Conservation (phyloP, 768 basidiomycete genomes). For the Tylopilus plumbeoviolaceoides region DNA sequence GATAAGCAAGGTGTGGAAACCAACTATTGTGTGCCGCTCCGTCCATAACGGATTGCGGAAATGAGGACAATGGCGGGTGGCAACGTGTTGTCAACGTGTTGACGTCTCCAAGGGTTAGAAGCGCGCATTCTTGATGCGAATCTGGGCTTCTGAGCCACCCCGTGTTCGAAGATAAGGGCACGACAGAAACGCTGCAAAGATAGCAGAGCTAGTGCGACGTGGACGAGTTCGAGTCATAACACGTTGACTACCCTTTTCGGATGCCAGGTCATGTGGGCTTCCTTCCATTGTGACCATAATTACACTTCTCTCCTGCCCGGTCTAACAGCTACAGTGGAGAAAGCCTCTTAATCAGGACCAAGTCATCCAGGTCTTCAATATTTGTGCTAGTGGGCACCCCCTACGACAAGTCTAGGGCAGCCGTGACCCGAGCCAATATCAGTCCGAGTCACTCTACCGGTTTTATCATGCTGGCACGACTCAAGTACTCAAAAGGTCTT, state of each 20-base stretch:
- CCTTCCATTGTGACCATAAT: too few species aligned
- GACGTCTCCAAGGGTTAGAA: neutral
- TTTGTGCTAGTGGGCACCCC: too few species aligned
- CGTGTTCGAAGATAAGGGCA: neutral
- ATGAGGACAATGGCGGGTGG: constrained; percentile 16
- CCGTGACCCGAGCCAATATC: neutral
- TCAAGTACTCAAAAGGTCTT: too few species aligned
- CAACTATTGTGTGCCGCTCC: constrained; percentile 6
- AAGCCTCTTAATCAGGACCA: too few species aligned
- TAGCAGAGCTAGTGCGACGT: neutral
- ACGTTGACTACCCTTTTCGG: neutral
- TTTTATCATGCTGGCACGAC: too few species aligned
- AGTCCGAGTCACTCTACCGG: neutral
- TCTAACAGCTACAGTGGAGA: too few species aligned
- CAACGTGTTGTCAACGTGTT: constrained; percentile 22
- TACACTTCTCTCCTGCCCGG: too few species aligned
- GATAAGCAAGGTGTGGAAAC: constrained; percentile 6
- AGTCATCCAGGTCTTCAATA: too few species aligned
- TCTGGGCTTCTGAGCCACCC: too few species aligned
- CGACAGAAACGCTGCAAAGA: neutral
- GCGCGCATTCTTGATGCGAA: neutral
- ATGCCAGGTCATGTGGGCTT: neutral
- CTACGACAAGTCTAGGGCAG: too few species aligned
- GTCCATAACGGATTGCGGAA: too few species aligned
- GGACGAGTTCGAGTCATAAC: neutral